Percentiles rank a stretch among this genome's conserved stretches.
Conservation (phyloP, 2,329 filamentous ascomycete genomes). For the Alternaria sp. region DNA sequence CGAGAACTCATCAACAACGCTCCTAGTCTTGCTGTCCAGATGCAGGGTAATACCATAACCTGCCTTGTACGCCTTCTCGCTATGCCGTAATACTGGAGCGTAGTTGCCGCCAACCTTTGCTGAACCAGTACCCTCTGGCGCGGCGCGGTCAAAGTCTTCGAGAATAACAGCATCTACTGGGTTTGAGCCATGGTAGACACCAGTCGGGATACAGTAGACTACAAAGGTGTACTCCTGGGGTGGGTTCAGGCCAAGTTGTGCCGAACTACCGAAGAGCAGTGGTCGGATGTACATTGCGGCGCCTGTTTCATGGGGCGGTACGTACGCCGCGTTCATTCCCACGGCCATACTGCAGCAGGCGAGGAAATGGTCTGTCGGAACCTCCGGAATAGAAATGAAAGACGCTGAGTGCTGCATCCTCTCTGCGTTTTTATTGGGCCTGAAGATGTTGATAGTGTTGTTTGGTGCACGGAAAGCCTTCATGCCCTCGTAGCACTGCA, state of each 20-base stretch:
- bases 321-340: constrained; percentile 84
- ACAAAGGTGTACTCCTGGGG: constrained; percentile 92
- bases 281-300: constrained; percentile 94
- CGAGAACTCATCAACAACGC: constrained; percentile 93
- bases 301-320: constrained; percentile 86
- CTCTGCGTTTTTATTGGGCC: constrained; percentile 80
- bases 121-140: constrained; percentile 86
- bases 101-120: constrained; percentile 98
- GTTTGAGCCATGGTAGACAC: constrained; percentile 89
- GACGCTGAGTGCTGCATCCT: constrained; percentile 85
- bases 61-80: constrained; percentile 76
- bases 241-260: constrained; percentile 83
- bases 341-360: constrained; percentile 81
- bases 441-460: constrained; percentile 82
- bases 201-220: constrained; percentile 89
- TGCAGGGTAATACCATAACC: constrained; percentile 96
- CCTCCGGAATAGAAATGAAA: constrained; percentile 80
- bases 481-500: constrained; percentile 97
- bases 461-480: constrained; percentile 87
- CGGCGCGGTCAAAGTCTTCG: constrained; percentile 91
- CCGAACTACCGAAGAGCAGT: constrained; percentile 83
- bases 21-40: constrained; percentile 81
- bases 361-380: constrained; percentile 79
- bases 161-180: constrained; percentile 88
- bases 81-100: constrained; percentile 86